Evolutionary conservation across 2,329 filamentous ascomycete species (phyloP).

Genomic region (Paecilomyces variotii): DNA sequence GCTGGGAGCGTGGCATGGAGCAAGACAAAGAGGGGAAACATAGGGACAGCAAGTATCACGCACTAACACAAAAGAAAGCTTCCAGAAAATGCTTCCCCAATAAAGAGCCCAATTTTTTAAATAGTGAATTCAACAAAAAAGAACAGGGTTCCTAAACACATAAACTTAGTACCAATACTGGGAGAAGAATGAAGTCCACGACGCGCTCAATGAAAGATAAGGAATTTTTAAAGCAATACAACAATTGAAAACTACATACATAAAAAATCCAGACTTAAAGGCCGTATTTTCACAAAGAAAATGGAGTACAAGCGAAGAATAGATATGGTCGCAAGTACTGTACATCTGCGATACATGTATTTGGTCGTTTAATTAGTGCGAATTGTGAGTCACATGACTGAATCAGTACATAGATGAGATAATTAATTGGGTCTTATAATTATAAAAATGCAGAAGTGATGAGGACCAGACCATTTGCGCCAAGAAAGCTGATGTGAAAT

Average conservation of each 20-base stretch:
- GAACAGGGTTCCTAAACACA: neutral
- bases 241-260: neutral
- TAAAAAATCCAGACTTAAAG: constrained; percentile 1
- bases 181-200: neutral
- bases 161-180: neutral
- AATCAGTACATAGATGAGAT: too few relatives aligned
- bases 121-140: neutral
- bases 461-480: too few relatives aligned
- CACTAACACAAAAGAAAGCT: neutral
- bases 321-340: neutral
- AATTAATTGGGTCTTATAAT: too few relatives aligned
- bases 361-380: too few relatives aligned
- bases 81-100: neutral
- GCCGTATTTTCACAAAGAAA: neutral
- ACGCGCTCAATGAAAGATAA: neutral
- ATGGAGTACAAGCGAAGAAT: too few relatives aligned
- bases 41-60: neutral
- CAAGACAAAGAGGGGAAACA: neutral
- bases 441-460: too few relatives aligned
- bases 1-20: neutral
- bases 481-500: too few relatives aligned
- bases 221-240: neutral
- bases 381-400: too few relatives aligned
- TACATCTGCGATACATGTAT: too few relatives aligned
- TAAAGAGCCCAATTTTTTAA: too few relatives aligned